Base-by-base conservation (phyloP, 208 protist species). In the Strigomonas culicis region DNA sequence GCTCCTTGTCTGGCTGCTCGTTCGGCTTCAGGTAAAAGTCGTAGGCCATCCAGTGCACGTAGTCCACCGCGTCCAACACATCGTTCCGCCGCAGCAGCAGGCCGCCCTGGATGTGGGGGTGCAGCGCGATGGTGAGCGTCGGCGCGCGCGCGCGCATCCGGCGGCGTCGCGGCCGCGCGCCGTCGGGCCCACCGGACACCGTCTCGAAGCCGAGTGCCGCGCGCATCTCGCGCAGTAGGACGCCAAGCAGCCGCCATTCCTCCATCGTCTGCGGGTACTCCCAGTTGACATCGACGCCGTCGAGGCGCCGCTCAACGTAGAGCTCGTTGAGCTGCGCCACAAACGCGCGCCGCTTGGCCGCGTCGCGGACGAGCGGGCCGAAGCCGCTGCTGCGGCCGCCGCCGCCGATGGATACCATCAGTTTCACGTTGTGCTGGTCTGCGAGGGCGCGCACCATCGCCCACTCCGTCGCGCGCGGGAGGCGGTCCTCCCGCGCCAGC, bases 261-360 rank as follows among this genome's bases (percentile, higher is more conserved):
- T 50, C 71, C 47, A 60, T 63, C 6, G 36, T 70, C 2, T 47
- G 53, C 25, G 84, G 82, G 70, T 87, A 88, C 74, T 90, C 82
- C 86, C 82, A 93, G 66, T 93, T 87, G 75, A 84, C 75, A 68
- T 93, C 86, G 46, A 93, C 63, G 57, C 86, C 86, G 58, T 93
- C 79, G 10, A 93, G 63, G 21, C 61, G 51, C 11, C 80, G 63
- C 8, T 60, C 30, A 13, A 72, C 56, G 28, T 74, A n/a, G 32
- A 86, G 66, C 15, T 59, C 56, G 44, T 59, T 60, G 22, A 90
- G 46, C n/a, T 82, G 52, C 46, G 59, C n/a, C 1, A 79, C 41
- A 27, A 93, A 80, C 1, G 39, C 44, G 10, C 25, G 41, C 2
- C 82, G 82, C 7, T 27, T 7, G 8, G 44, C 28, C 0, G 58